Base-by-base conservation (phyloP, 352 stramenopile genomes). In the Aphanomyces invadans region DNA sequence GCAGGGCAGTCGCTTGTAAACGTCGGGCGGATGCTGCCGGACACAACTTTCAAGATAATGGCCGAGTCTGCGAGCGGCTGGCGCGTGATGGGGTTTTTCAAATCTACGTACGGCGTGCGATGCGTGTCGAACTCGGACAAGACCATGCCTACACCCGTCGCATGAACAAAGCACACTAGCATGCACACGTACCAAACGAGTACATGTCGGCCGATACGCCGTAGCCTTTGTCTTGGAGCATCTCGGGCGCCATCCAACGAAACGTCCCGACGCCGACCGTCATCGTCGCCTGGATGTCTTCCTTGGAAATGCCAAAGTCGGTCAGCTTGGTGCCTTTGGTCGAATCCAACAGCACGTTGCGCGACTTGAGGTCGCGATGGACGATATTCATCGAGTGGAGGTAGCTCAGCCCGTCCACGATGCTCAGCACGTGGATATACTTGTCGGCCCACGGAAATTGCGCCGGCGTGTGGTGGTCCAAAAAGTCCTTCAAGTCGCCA, bases 61-160 rank as follows among this genome's bases (percentile, higher is more conserved):
- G 57, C 57, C 4, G 15, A 15, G n/a, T 65, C 57, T 4, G 57
- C 28, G 19, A 65, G 25, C 28, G 39, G 60, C 19, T 63, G 44
- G 1, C 44, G 3, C 7, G 36, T 66, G 26, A 38, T 62, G 19
- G 59, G 46, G 32, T 66, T 66, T 10, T n/a, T 28, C 3, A 64
- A 15, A 12, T 64, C 29, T 36, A 19, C 5, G 31, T 57, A 66
- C n/a, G 59, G 59, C 5, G 25, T 17, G 5, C 44, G 36, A 28
- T 66, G 59, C 25, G 59, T 66, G 21, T 42, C 44, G 17, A 69
- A 62, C 17, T 65, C 63, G 1, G 51, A 65, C n/a, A 70, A 31
- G 39, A 69, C 4, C 19, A 64, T 44, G 4, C 38, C 42, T 55
- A 66, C 2, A 48, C n/a, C n/a, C n/a, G n/a, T n/a, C n/a, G n/a